Percentiles rank a stretch among this genome's conserved stretches.
Evolutionary conservation across 1,284 basidiomycete species (phyloP).

Genomic region (Ceratobasidium theobromae): DNA sequence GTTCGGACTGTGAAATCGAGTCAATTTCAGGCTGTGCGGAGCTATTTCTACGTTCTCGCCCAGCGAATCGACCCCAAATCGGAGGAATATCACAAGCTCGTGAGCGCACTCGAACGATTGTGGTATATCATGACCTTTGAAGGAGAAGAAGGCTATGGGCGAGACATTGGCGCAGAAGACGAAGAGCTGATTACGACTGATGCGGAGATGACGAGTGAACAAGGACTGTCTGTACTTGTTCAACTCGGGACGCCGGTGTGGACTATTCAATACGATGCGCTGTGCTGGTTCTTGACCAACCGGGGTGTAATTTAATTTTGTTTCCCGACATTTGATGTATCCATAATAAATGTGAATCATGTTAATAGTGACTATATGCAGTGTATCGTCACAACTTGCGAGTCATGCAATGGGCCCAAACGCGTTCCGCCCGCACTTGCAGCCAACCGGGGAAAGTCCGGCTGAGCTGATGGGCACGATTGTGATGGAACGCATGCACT

Average conservation of each 20-base stretch:
- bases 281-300: not conserved
- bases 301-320: not conserved
- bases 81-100: not conserved
- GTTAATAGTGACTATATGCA: not conserved
- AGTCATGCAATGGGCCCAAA: not conserved
- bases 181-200: not conserved
- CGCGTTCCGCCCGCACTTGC: not conserved
- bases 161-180: conserved; percentile 16
- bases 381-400: not conserved
- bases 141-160: conserved; percentile 8
- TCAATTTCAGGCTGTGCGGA: conserved; percentile 40
- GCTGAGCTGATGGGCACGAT: not conserved
- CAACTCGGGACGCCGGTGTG: conserved; percentile 9
- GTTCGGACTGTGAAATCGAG: conserved; percentile 40
- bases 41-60: conserved; percentile 43
- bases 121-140: conserved; percentile 26
- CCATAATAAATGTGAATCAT: not conserved
- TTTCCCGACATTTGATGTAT: not conserved
- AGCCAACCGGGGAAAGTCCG: not conserved
- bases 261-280: not conserved
- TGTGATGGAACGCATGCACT: not conserved
- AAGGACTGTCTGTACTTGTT: not conserved
- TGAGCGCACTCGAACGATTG: not conserved
- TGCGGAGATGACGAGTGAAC: conserved; percentile 8
- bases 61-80: conserved; percentile 33